Evolutionary conservation across 768 basidiomycete genomes (phyloP), one percentile per base, ranked within the genome.

Genomic region (Lyophyllum shimeji): DNA sequence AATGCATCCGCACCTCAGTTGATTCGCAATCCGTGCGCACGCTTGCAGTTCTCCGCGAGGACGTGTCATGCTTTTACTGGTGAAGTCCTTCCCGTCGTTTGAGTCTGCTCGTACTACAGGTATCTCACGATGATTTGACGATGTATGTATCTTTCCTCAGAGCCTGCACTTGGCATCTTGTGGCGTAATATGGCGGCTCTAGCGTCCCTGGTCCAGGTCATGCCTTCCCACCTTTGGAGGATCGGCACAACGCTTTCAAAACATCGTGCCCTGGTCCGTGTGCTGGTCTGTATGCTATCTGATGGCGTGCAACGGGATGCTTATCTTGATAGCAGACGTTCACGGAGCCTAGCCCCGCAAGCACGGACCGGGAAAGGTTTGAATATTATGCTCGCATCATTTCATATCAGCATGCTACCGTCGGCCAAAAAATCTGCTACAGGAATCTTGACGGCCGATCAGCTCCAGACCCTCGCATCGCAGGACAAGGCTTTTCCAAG

Each of bases 141-240:
- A 5, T 9, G 29, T 4, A n/a, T n/a, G n/a, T n/a, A n/a, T n/a
- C n/a, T n/a, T n/a, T n/a, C n/a, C 13, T 15, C 24, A 52, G 46
- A 43, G 25, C 12, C 20, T n/a, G 46, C 53, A 12, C 47, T 54
- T 3, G 39, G 50, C 21, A 18, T 25, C 17, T 34, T 56, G 2
- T 56, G 55, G 55, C 27, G 25, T 20, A n/a, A 18, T 2, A 48
- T 50, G 25, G 2, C 11, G 12, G 12, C 15, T 1, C 23, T 56
- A 2, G 47, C 40, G 8, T 12, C 17, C 34, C 42, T 56, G 11
- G 29, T 56, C 3, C 31, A 43, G 17, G 42, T 44, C 7, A 56
- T 56, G 48, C 55, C 55, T 11, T 37, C 27, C 7, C 33, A 44
- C 15, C 21, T 50, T 31, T 56, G 55, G 55, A 4, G 29, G 5